Base-by-base conservation (phyloP, 768 basidiomycete genomes). In the Fomitopsis pulvina region DNA sequence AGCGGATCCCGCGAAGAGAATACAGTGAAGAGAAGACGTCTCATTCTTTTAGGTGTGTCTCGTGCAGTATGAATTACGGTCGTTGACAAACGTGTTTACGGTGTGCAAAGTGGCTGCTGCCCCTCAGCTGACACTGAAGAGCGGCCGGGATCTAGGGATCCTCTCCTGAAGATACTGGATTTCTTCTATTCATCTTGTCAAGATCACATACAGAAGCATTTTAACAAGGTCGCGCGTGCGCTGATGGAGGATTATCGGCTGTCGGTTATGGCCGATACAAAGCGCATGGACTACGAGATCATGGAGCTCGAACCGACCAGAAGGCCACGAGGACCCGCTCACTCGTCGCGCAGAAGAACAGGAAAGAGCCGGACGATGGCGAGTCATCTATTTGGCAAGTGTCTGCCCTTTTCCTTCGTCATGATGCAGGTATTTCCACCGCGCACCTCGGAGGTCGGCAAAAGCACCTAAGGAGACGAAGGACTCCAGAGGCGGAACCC, bases 351-450 rank as follows among this genome's bases (percentile, higher is more conserved):
- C 74, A 32, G 72, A 74, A 37, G 87, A 87, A 55, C 88, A 91
- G 63, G 76, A 69, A 48, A 51, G 70, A 14, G 71, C 73, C 37
- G 87, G 85, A 11, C 68, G 70, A 66, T 91, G 87, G 87, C 78
- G 50, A 29, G 63, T 52, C 1, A 24, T 25, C 5, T 28, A n/a
- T n/a, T n/a, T n/a, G n/a, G 45, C 2, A 34, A n/a, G 14, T n/a
- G 44, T 41, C 52, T 41, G 20, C 16, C 6, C 16, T n/a, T 22
- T 22, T 5, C 18, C 4, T 41, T 8, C 12, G 12, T 9, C 3
- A 22, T 20, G 20, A 46, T n/a, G n/a, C n/a, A 90, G 88, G 87
- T 84, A 89, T 63, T 91, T 91, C 55, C 87, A 90, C 61, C 80
- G 86, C 34, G 72, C 79, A 1, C 85, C 84, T 18, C 66, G 74